Base-by-base conservation (phyloP, 768 basidiomycete species). In the Basidioascus undulatus region DNA sequence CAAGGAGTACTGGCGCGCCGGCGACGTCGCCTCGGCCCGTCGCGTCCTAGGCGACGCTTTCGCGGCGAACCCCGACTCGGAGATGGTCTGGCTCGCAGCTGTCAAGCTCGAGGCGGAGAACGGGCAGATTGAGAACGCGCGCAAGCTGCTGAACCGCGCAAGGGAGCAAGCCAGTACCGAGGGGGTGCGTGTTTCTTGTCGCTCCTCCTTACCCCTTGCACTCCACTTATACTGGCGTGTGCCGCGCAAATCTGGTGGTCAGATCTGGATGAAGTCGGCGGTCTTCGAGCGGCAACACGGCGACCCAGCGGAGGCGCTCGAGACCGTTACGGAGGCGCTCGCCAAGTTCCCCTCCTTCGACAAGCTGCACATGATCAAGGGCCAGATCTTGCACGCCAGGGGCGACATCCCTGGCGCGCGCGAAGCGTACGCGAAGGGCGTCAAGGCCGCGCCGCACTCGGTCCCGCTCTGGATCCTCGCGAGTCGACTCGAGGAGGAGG, bases 201-300 rank as follows among this genome's bases (percentile, higher is more conserved):
- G 18, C 12, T 13, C 13, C 26, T 23, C 32, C 4, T 30, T 23
- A 16, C 6, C 6, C 37, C 27, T 18, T 19, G 25, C 4, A n/a
- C n/a, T n/a, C n/a, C n/a, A 16, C 16, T 2, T 9, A 32, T 45
- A 5, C 18, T 47, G 16, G 39, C 39, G 19, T 28, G 19, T 21
- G 19, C 4, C 32, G 13, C 35, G 19, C 3, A n/a, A n/a, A n/a
- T n/a, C n/a, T n/a, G n/a, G n/a, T n/a, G 6, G 6, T 8, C 52
- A 89, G 84, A 94, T 98, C 39, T 98, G 89, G 92, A 84, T 96
- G 86, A 96, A 98, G 57, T 84, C 81, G 1, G 86, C 81, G 2
- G 81, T 82, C 1, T 86, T 98, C 50, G 86, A 94, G 53, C 69
- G 87, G 9, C 80, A 89, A 54, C 81, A 86, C 56, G 75, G 75